Conservation (phyloP, 208 protist species). For the Lotmaria passim region DNA sequence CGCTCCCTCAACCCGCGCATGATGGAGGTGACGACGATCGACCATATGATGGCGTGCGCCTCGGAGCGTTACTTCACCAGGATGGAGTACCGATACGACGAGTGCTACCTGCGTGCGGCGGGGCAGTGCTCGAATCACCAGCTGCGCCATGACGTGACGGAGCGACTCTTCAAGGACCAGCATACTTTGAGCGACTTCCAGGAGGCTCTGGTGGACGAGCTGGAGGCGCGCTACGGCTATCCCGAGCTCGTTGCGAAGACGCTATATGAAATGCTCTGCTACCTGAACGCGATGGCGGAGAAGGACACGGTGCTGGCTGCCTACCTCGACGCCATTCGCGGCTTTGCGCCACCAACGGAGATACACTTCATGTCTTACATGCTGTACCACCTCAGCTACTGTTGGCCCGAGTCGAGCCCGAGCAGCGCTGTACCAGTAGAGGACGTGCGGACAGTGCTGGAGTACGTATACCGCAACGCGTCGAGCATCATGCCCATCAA, state of each 20-base stretch:
- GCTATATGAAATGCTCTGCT: constrained; percentile 91
- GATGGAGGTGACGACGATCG: constrained; percentile 82
- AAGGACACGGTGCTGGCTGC: constrained; percentile 62
- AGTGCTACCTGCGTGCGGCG: constrained; percentile 63
- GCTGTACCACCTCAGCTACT: constrained; percentile 83
- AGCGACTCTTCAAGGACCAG: constrained; percentile 82
- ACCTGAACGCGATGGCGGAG: constrained; percentile 68
- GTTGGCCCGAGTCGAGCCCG: constrained; percentile 83
- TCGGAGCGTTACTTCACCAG: constrained; percentile 81
- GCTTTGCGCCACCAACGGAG: constrained; percentile 79
- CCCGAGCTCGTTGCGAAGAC: constrained; percentile 89
- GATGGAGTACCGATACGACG: constrained; percentile 77
- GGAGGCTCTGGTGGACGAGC: constrained; percentile 82
- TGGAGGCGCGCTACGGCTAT: constrained; percentile 85
- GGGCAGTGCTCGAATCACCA: constrained; percentile 69
- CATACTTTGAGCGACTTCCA: constrained; percentile 89
- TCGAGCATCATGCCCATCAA: constrained; percentile 61
- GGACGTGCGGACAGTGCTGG: constrained; percentile 75
- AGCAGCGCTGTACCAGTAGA: constrained; percentile 57
- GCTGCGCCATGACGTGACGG: constrained; percentile 69
- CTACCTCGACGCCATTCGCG: constrained; percentile 84
- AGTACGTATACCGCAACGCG: constrained; percentile 78
- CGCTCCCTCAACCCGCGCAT: constrained; percentile 79
- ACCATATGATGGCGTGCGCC: constrained; percentile 79
- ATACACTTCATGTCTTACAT: constrained; percentile 87